These are phyloP conservation scores for Thymus quinquecostatus DNA, from an alignment of 257 asterid genomes.

Conservation along the genomic window DNA sequence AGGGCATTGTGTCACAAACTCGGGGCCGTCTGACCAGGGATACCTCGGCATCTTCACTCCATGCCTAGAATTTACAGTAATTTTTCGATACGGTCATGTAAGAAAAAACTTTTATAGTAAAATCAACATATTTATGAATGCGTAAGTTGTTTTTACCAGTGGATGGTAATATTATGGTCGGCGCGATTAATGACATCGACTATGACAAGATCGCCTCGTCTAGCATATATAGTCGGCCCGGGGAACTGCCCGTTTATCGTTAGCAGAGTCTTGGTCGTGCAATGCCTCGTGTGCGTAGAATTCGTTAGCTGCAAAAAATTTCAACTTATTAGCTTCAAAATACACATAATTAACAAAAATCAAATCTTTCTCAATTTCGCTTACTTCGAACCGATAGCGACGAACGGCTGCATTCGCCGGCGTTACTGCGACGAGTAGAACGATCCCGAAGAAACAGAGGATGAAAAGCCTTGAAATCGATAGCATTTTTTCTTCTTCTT, in stretches of 20 bases:
- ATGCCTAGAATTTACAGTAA: conserved; percentile 47
- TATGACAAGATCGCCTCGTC: not conserved
- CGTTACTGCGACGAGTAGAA: conserved; percentile 21
- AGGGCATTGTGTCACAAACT: conserved; percentile 63
- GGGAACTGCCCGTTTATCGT: not conserved
- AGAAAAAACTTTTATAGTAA: too few species aligned
- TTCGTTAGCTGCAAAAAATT: not conserved
- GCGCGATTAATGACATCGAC: too few species aligned
- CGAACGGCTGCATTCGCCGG: conserved; percentile 31
- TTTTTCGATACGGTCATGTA: not conserved
- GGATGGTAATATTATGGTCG: conserved; percentile 7
- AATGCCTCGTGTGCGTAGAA: not conserved
- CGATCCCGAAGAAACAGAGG: conserved; percentile 21
- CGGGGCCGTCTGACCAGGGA: conserved; percentile 77
- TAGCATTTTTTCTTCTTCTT: conserved; percentile 27
- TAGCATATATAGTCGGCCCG: not conserved
- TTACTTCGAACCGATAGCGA: conserved; percentile 39
- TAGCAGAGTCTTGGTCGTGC: not conserved
- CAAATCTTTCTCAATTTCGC: not conserved
- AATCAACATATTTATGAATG: not conserved
- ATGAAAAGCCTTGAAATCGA: conserved; percentile 20
- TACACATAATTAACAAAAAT: too few species aligned
- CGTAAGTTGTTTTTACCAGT: conserved; percentile 33
- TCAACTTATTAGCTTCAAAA: not conserved
- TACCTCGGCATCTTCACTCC: conserved; percentile 64